Base-by-base conservation (phyloP, 352 stramenopile genomes). In the Phytophthora pseudosyringae region DNA sequence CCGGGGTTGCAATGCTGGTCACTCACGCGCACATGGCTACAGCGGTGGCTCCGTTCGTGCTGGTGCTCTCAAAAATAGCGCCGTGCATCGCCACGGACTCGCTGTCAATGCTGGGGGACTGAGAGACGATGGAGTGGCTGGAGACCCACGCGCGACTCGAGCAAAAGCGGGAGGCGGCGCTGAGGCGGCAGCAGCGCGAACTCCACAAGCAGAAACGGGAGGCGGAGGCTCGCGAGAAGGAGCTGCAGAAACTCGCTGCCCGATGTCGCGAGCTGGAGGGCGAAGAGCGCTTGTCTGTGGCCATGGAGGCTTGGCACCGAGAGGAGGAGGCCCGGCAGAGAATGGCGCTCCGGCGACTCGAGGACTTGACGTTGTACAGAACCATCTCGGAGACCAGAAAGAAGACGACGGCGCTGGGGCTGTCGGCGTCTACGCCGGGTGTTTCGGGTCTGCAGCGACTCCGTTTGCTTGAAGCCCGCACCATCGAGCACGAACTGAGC, bases 111-210 rank as follows among this genome's bases (percentile, higher is more conserved):
- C 44, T 10, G 16, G 33, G 33, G 28, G 25, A 29, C 3, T 21
- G 21, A 21, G 21, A 2, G 21, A 21, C 21, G 21, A 81, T 85
- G 71, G 76, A 89, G 58, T 86, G 62, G 68, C 58, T 87, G 15
- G 76, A 81, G 32, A 58, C 86, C 0, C 72, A 88, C 38, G 67
- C 72, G 45, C 70, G 70, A 6, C 61, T 88, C 2, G 80, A 91
- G 59, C 56, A 75, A 18, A 87, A 87, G 60, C 75, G 78, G 54
- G 58, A 64, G 33, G 43, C 72, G 10, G 76, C 74, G 45, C 31
- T 84, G 38, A 57, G 78, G 43, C 70, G 75, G 4, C 77, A 89
- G 45, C 74, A 86, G 55, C 75, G 79, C 49, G 82, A 88, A 38
- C 35, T 80, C 15, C 71, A 77, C 38, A 65, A 67, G 32, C 55